phyloP scores from a whole-genome alignment of 495 filamentous ascomycete species.

The Astrothelium subdiscretum region DNA sequence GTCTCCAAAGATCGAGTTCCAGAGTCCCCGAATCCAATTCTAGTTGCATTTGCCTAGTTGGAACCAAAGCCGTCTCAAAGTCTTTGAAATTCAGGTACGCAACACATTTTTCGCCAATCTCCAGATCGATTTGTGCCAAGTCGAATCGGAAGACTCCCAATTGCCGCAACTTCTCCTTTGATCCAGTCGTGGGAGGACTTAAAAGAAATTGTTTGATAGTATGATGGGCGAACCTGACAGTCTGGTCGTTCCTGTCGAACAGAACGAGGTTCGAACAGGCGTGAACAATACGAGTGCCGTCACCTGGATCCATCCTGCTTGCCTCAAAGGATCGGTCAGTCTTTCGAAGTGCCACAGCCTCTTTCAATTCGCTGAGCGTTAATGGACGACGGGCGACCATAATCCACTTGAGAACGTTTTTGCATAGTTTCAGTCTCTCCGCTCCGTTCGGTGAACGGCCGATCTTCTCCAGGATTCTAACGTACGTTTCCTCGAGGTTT shows the following conservation, averaged over 20 bases:
- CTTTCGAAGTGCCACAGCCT: conserved; percentile 14
- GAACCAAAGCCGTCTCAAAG: conserved; percentile 9
- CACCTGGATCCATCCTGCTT: conserved; percentile 2
- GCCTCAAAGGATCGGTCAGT: conserved; percentile 6
- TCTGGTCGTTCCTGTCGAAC: conserved; percentile 10
- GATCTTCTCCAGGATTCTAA: conserved; percentile 9
- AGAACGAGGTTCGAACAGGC: conserved; percentile 16
- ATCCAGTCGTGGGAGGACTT: too few species aligned
- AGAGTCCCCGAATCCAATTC: too few species aligned
- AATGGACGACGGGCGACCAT: conserved; percentile 14
- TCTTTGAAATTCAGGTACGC: conserved; percentile 11
- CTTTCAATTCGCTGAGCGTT: conserved; percentile 13
- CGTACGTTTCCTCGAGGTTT: conserved; percentile 16
- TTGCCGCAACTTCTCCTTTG: too few species aligned
- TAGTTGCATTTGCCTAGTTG: background rate
- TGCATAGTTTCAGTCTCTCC: conserved; percentile 4
- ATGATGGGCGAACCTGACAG: conserved; percentile 18
- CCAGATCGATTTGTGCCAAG: background rate
- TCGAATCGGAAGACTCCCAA: conserved; percentile 4
- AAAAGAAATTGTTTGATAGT: conserved; percentile 18
- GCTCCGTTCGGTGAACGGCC: conserved; percentile 3
- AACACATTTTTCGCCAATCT: conserved; percentile 8
- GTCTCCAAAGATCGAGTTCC: too few species aligned
- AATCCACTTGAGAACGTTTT: conserved; percentile 15
- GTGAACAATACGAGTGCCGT: conserved; percentile 3